Base-by-base conservation (phyloP, 1,284 basidiomycete genomes). In the Albatrellus sp. region DNA sequence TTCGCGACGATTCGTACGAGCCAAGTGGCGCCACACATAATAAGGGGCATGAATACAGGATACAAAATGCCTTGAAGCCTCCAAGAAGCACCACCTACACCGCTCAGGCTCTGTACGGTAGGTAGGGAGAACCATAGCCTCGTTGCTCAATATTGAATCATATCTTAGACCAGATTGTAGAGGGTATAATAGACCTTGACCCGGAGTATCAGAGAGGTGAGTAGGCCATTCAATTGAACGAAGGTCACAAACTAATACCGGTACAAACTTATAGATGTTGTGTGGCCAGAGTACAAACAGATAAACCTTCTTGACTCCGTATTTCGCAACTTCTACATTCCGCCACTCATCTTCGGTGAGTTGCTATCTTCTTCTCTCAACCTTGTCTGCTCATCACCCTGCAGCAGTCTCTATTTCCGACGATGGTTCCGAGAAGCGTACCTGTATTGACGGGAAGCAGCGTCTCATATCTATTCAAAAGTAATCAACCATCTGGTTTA, bases 401-500 rank as follows among this genome's bases (percentile, higher is more conserved):
- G 31, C 47, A 73, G 73, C 73, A 32, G 69, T 75, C 2, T 65
- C 65, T 5, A 50, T 54, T 1, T 55, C 62, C 17, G 70, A 77
- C 0, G 79, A 83, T 52, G 82, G 81, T 0, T 62, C 68, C 1
- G 80, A 84, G 52, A 66, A 59, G 0, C 73, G 72, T 48, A 76
- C 73, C 0, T 86, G 82, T 50, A 84, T 87, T 12, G 83, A 86
- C 53, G 83, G 83, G 7, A 87, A 87, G 55, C 83, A 87, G 55
- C 65, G 83, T n/a, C 54, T 86, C 46, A 86, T 83, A 0, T 81
- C 79, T 0, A 78, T 87, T 40, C 69, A 75, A 35, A 64, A 68
- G 78, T 78, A 45, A 42, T 70, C 31, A 30, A n/a, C 31, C 29
- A 13, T 7, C 8, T 37, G 20, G 33, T 13, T 39, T 16, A 2